Percentiles rank a stretch among this genome's conserved stretches.
phyloP scores from a whole-genome alignment of 768 basidiomycete species.

The Chalciporus pseudorubinellus region DNA sequence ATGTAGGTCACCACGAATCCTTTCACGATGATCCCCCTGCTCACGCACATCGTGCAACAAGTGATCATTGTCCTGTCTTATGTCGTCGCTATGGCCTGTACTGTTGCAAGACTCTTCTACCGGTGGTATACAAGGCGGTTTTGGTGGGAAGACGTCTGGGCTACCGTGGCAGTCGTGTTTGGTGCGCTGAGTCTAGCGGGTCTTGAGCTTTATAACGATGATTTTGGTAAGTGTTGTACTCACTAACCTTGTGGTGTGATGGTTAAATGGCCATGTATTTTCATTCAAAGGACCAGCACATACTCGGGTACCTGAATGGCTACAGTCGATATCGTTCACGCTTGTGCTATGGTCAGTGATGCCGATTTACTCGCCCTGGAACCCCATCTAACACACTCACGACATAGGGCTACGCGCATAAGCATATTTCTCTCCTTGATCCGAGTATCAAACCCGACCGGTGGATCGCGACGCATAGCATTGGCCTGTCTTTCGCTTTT shows the following conservation, averaged over 20 bases:
- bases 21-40: no score
- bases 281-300: no score
- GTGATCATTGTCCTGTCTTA: not conserved
- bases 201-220: not conserved
- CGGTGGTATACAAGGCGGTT: constrained; percentile 5
- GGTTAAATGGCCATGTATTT: no score
- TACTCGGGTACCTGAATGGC: not conserved
- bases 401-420: constrained; percentile 3
- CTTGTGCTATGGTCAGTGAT: constrained; percentile 4
- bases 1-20: no score
- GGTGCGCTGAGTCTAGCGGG: not conserved
- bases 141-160: constrained; percentile 15
- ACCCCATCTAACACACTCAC: not conserved
- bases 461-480: not conserved
- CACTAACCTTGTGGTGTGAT: no score
- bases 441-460: constrained; percentile 7
- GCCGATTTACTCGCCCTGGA: not conserved
- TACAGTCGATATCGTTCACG: not conserved
- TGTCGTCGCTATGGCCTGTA: constrained; percentile 3
- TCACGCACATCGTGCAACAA: not conserved
- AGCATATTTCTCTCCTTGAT: constrained; percentile 11
- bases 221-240: not conserved
- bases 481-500: not conserved
- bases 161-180: not conserved
- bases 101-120: constrained; percentile 2